phyloP scores from a whole-genome alignment of 1,139 yeast genomes.

The Geotrichum bryndzae region DNA sequence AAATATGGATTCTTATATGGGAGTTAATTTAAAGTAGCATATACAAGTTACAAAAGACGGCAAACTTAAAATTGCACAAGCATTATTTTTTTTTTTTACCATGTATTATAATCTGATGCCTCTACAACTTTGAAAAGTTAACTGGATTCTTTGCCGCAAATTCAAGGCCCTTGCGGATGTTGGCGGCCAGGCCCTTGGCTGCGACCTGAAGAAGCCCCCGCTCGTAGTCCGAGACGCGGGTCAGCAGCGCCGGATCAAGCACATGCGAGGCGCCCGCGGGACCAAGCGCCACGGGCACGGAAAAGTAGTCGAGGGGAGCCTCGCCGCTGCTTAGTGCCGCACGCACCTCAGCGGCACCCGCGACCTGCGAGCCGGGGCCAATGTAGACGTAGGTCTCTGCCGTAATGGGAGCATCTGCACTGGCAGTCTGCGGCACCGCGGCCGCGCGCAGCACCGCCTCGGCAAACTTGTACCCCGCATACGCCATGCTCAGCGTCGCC shows the following conservation, averaged over 20 bases:
- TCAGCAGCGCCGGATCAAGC: conserved; percentile 37
- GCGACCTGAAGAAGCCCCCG: conserved; percentile 66
- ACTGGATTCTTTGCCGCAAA: conserved; percentile 34
- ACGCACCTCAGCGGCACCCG: neutral
- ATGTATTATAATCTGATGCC: too few relatives aligned
- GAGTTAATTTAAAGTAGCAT: too few relatives aligned
- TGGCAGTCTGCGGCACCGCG: neutral
- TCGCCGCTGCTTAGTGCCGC: neutral
- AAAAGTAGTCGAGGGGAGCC: neutral
- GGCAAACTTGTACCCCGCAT: conserved; percentile 87
- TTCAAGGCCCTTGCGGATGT: conserved; percentile 62
- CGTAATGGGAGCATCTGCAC: neutral
- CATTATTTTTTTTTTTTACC: too few relatives aligned
- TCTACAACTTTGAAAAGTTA: neutral
- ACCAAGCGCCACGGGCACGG: neutral
- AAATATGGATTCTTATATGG: too few relatives aligned
- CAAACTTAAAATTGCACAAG: too few relatives aligned
- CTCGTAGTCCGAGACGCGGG: conserved; percentile 32
- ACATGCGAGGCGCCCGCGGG: conserved; percentile 71
- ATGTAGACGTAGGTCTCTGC: neutral
- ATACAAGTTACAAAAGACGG: too few relatives aligned
- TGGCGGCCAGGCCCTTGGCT: conserved; percentile 67
- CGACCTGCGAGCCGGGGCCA: neutral
- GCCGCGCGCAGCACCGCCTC: conserved; percentile 41
- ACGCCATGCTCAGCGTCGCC: conserved; percentile 94